phyloP scores from a whole-genome alignment of 2,329 filamentous ascomycete genomes.

The Curvularia verruculosa region DNA sequence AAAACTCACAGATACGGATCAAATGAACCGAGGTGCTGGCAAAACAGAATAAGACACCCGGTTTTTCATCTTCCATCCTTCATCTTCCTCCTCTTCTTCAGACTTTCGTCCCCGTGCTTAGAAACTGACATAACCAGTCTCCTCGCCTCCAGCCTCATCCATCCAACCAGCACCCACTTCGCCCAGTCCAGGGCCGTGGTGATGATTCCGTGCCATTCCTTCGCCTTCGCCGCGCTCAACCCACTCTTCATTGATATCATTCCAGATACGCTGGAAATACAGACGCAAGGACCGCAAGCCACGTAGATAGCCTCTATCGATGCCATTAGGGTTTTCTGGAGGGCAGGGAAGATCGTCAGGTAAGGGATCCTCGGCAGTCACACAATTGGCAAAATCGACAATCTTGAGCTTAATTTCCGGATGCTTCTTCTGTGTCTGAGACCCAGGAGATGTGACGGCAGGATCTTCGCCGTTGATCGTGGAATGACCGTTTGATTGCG shows the following conservation, averaged over 20 bases:
- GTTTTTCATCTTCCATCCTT: neutral
- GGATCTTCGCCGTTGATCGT: constrained; percentile 30
- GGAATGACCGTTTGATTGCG: constrained; percentile 19
- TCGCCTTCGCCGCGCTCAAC: constrained; percentile 53
- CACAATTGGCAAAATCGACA: constrained; percentile 97
- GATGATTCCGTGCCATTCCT: constrained; percentile 43
- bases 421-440: constrained; percentile 36
- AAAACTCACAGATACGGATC: constrained; percentile 1
- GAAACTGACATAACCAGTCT: constrained; percentile 48
- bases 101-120: constrained; percentile 11
- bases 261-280: constrained; percentile 88
- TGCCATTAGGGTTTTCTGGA: constrained; percentile 76
- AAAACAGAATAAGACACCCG: neutral
- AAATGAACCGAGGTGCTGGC: neutral
- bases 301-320: constrained; percentile 88
- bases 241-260: constrained; percentile 66
- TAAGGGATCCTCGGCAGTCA: constrained; percentile 79
- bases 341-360: constrained; percentile 71
- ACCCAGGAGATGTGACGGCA: constrained; percentile 25
- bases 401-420: constrained; percentile 87
- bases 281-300: constrained; percentile 77
- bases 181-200: constrained; percentile 43
- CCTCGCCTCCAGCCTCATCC: constrained; percentile 42
- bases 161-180: constrained; percentile 44
- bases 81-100: neutral